These are phyloP conservation scores for Colletotrichum eremochloae DNA, from an alignment of 2,329 filamentous ascomycete species.

Conservation along the genomic window DNA sequence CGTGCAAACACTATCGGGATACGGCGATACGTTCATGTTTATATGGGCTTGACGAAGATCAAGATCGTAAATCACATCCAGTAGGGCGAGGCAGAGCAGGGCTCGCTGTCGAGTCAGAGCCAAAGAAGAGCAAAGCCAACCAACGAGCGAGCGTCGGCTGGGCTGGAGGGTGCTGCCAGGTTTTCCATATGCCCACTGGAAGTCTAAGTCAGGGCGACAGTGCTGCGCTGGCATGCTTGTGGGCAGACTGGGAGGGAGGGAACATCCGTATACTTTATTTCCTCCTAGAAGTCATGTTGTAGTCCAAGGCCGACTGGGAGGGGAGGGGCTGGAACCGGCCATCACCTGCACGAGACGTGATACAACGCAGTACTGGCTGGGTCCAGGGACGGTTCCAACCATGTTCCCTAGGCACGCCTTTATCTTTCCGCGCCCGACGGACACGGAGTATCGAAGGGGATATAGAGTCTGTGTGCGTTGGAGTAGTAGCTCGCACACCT, in stretches of 20 bases:
- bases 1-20: not conserved
- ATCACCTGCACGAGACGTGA: not conserved
- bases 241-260: not conserved
- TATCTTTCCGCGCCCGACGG: not conserved
- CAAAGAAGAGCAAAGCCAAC: not conserved
- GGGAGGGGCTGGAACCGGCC: not conserved
- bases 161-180: not conserved
- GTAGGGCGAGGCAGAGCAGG: not conserved
- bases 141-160: not conserved
- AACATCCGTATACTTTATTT: not conserved
- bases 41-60: not conserved
- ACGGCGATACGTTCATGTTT: not conserved
- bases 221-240: not conserved
- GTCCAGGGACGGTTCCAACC: not conserved
- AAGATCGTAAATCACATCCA: not conserved
- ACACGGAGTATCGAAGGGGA: not conserved
- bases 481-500: not conserved
- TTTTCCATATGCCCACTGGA: not conserved
- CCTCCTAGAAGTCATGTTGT: not conserved
- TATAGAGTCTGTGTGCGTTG: not conserved
- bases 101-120: not conserved
- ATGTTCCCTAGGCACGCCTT: not conserved
- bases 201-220: not conserved
- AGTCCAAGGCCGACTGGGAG: not conserved
- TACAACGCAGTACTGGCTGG: not conserved